Evolutionary conservation across 441 rosid species (phyloP).

Genomic region (Corymbia citriodora): DNA sequence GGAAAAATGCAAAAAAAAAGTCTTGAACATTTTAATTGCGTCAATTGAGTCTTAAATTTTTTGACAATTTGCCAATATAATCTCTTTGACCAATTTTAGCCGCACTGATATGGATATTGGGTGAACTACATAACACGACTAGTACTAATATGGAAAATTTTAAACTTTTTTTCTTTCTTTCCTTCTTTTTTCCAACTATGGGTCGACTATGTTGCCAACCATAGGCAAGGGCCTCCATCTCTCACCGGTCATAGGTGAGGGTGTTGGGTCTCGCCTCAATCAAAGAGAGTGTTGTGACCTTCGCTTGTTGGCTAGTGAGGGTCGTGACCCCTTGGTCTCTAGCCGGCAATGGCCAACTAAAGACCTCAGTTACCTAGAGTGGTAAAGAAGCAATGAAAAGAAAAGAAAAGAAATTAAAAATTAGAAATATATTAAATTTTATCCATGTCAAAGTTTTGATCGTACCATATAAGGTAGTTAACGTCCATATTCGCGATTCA

Average conservation of each 20-base stretch:
- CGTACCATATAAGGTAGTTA: no score
- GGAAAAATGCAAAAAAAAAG: no score
- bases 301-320: not conserved
- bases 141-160: no score
- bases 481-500: no score
- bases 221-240: not conserved
- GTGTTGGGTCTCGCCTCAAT: not conserved
- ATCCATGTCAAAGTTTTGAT: no score
- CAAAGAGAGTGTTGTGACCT: not conserved
- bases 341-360: rapidly evolving
- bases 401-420: no score
- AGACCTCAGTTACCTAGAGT: not conserved
- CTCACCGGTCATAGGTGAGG: not conserved
- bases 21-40: no score
- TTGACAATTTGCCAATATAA: no score
- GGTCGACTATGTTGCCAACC: rapidly evolving
- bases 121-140: rapidly evolving
- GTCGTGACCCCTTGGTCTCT: not conserved
- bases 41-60: not conserved
- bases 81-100: no score
- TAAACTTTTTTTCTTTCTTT: no score
- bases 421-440: no score
- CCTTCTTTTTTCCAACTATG: not conserved
- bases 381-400: no score
- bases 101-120: rapidly evolving